Evolutionary conservation across 2,329 filamentous ascomycete genomes (phyloP), one percentile per base, ranked within the genome.

Genomic region (Aspergillus sp.): DNA sequence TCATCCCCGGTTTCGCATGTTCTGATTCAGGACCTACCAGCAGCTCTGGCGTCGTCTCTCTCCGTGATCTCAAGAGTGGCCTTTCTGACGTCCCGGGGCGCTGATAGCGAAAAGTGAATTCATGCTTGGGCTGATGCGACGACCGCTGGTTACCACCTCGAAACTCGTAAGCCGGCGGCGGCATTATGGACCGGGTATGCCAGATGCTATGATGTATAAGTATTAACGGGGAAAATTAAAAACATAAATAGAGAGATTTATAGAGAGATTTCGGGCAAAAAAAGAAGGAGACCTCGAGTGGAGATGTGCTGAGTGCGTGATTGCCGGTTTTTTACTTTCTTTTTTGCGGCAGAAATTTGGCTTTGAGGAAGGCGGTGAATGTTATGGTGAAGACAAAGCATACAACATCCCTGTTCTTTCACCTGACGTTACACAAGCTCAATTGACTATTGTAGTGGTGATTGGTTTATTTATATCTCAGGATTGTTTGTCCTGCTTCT

Each of bases 31-130:
- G 56, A 1, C 63, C 63, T 4, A 68, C 57, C 1, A 77, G 60
- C n/a, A 66, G 66, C 30, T 77, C 74, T 4, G 75, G 73, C 0
- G 74, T 75, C 13, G 62, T 61, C 51, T 77, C 74, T 57, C 72
- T 66, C 49, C 68, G 67, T 3, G 59, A 58, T 48, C 66, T 68
- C 27, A 77, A 60, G 24, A 77, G 65, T 17, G 75, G 75, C 13
- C 75, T 73, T 45, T 75, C 71, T 6, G 73, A 65, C 6, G 71
- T 76, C 12, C 64, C 66, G n/a, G 70, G 70, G 24, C 67, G 68
- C 54, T 65, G 62, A 44, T 71, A 73, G n/a, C 75, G 72, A 61
- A 77, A 77, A 0, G 75, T 77, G 57, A 77, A 77, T 50, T 76
- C 69, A 56, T 67, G 71, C 51, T 57, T 69, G 13, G 64, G 65